Percentiles rank a stretch among this genome's conserved stretches.
Conservation (phyloP, 139 green algal species). For the Deuterostichococcus epilithicus region DNA sequence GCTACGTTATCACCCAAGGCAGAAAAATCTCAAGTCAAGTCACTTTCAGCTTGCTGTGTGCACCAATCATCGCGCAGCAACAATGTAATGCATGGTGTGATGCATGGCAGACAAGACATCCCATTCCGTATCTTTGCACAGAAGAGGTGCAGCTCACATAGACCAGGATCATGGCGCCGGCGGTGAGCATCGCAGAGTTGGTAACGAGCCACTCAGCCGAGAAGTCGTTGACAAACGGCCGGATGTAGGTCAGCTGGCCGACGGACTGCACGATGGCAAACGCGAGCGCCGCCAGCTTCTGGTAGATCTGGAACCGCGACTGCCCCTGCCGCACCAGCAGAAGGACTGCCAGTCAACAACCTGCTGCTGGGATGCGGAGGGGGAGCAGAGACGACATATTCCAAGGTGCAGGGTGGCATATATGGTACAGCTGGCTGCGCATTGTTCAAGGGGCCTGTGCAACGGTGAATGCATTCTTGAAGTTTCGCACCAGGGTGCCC, state of each 20-base stretch:
- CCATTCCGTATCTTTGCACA: too few relatives aligned
- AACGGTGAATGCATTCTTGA: background rate
- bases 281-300: slow-evolving; percentile 77
- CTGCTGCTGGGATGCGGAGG: background rate
- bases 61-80: too few relatives aligned
- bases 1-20: too few relatives aligned
- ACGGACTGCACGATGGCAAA: slow-evolving; percentile 88
- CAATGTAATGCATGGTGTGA: too few relatives aligned
- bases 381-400: background rate
- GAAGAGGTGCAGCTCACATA: slow-evolving; percentile 46
- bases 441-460: background rate
- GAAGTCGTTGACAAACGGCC: slow-evolving; percentile 89
- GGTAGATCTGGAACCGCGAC: slow-evolving; percentile 88
- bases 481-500: slow-evolving; percentile 53
- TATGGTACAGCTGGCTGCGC: background rate
- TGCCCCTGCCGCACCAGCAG: slow-evolving; percentile 46
- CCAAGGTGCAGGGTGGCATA: background rate
- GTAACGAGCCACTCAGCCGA: slow-evolving; percentile 66
- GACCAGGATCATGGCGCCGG: slow-evolving; percentile 84
- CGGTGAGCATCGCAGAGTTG: slow-evolving; percentile 67
- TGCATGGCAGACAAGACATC: too few relatives aligned
- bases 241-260: slow-evolving; percentile 85
- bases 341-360: background rate
- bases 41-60: too few relatives aligned
- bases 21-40: too few relatives aligned